phyloP scores from a whole-genome alignment of 2,329 filamentous ascomycete genomes.

The Fusarium drepaniforme region DNA sequence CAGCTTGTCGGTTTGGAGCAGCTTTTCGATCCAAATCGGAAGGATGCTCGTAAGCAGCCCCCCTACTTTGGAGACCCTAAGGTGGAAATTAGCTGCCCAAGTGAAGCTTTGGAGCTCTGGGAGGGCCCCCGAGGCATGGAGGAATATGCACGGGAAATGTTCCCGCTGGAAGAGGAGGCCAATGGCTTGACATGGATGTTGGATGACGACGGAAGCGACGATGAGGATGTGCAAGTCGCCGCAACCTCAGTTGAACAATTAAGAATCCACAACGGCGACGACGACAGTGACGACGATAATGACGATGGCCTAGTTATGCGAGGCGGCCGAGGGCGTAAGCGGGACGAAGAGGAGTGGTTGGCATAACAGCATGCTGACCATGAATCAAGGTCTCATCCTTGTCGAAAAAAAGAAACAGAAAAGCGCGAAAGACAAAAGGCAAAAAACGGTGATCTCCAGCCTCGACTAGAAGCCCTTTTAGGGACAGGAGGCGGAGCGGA shows the following conservation, averaged over 20 bases:
- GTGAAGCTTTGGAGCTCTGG: constrained; percentile 86
- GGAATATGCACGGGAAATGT: constrained; percentile 95
- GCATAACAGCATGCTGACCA: constrained; percentile 51
- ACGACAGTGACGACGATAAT: constrained; percentile 64
- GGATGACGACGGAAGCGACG: constrained; percentile 61
- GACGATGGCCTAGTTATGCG: constrained; percentile 71
- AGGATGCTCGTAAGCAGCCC: constrained; percentile 68
- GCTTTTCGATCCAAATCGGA: constrained; percentile 65
- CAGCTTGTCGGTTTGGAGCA: constrained; percentile 80
- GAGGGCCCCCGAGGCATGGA: constrained; percentile 91
- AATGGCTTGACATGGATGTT: constrained; percentile 96
- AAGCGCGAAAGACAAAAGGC: constrained; percentile 25
- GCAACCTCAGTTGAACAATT: constrained; percentile 54
- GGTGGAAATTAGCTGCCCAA: constrained; percentile 75
- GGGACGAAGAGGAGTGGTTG: constrained; percentile 71
- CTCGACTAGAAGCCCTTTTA: constrained; percentile 19
- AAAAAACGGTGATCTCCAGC: constrained; percentile 25
- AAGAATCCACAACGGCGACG: constrained; percentile 56
- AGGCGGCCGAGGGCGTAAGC: constrained; percentile 56
- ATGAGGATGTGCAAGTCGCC: constrained; percentile 51
- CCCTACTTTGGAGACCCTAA: constrained; percentile 71
- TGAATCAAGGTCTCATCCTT: constrained; percentile 2
- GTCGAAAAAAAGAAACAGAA: constrained; percentile 27
- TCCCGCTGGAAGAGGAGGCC: constrained; percentile 92
- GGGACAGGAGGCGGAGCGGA: constrained; percentile 26